phyloP scores from a whole-genome alignment of 352 stramenopile genomes.

The Phytophthora quininea region DNA sequence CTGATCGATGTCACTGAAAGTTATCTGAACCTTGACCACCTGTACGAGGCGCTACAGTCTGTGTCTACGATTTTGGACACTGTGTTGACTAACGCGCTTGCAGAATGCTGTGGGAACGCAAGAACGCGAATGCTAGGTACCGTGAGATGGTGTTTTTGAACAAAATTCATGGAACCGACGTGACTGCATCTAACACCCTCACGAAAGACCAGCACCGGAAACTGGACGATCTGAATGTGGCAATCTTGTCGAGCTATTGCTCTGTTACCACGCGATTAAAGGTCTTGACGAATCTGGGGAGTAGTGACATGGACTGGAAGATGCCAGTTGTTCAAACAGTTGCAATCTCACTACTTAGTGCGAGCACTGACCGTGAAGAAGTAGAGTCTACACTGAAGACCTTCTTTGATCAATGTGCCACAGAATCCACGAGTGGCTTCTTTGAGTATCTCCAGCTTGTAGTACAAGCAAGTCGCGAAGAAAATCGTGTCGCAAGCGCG shows the following conservation, averaged over 20 bases:
- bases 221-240: constrained; percentile 33
- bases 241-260: constrained; percentile 28
- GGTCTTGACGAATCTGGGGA: constrained; percentile 24
- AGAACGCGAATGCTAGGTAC: constrained; percentile 24
- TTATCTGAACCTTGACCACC: constrained; percentile 54
- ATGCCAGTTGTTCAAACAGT: constrained; percentile 26
- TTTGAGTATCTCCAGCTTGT: constrained; percentile 38
- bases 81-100: constrained; percentile 21
- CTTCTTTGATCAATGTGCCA: constrained; percentile 31
- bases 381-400: constrained; percentile 15
- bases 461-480: constrained; percentile 17
- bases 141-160: constrained; percentile 48
- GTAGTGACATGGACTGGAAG: constrained; percentile 33
- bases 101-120: constrained; percentile 10
- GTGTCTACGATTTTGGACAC: constrained; percentile 32
- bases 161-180: constrained; percentile 29
- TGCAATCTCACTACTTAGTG: constrained; percentile 32
- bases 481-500: constrained; percentile 9
- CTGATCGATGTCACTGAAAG: constrained; percentile 45
- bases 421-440: constrained; percentile 13
- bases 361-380: constrained; percentile 12
- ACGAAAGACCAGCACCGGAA: constrained; percentile 35
- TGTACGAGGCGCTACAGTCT: constrained; percentile 49
- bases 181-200: constrained; percentile 10
- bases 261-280: constrained; percentile 15